Conservation (phyloP, 192 early-diverging fungal genomes). For the Dimargaris verticillata region DNA sequence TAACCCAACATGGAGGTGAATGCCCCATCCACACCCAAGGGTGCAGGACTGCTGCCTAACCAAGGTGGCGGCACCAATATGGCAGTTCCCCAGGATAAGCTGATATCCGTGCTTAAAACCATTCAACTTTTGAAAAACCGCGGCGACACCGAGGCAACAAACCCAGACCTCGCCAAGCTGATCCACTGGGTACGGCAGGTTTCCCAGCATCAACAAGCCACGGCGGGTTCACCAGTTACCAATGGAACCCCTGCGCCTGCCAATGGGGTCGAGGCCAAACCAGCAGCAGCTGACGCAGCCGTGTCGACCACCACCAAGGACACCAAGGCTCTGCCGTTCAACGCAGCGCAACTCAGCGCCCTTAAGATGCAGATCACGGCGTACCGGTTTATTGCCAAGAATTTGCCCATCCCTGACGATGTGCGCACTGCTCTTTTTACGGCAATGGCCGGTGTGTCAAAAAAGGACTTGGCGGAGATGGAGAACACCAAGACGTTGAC, state of each 20-base stretch:
- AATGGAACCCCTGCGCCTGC: conserved; percentile 1
- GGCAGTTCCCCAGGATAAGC: conserved; percentile 13
- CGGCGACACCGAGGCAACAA: conserved; percentile 63
- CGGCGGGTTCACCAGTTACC: conserved; percentile 20
- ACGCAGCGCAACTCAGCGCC: conserved; percentile 41
- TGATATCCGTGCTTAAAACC: conserved; percentile 17
- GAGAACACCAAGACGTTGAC: conserved; percentile 28
- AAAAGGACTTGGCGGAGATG: conserved; percentile 24
- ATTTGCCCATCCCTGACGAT: conserved; percentile 56
- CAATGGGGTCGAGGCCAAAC: conserved; percentile 3
- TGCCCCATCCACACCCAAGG: too few relatives aligned
- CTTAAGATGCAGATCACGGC: conserved; percentile 73
- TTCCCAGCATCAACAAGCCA: conserved; percentile 25
- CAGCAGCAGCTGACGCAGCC: background rate
- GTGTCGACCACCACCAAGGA: conserved; percentile 6
- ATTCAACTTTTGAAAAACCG: conserved; percentile 34
- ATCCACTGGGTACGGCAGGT: conserved; percentile 31
- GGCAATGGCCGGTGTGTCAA: conserved; percentile 16
- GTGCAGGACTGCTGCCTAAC: too few relatives aligned
- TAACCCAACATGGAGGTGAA: too few relatives aligned
- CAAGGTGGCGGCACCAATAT: too few relatives aligned
- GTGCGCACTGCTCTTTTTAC: conserved; percentile 55
- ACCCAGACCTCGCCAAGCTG: conserved; percentile 54
- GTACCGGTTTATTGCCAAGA: conserved; percentile 63
- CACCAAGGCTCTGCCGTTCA: conserved; percentile 20